Conservation (phyloP, 768 basidiomycete genomes). For the Lactifluus volemus region DNA sequence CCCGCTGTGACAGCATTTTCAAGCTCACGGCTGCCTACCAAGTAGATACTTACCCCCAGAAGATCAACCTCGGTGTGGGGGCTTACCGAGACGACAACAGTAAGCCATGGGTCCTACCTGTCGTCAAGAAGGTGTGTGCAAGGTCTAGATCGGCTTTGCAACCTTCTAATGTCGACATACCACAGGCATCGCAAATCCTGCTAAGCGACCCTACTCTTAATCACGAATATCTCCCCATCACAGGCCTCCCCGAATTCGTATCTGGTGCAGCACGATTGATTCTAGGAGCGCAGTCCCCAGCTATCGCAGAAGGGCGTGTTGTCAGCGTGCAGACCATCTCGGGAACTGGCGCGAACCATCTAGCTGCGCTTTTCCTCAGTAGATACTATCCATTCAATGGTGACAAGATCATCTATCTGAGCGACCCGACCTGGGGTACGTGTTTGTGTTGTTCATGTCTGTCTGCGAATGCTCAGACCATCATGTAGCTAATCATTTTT, state of each 20-base stretch:
- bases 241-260: slow-evolving; percentile 78
- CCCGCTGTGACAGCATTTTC: slow-evolving; percentile 55
- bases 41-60: slow-evolving; percentile 60
- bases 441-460: slow-evolving; percentile 1
- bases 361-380: slow-evolving; percentile 81
- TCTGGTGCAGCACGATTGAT: slow-evolving; percentile 75
- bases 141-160: neutral
- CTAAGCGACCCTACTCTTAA: slow-evolving; percentile 65
- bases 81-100: slow-evolving; percentile 84
- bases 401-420: slow-evolving; percentile 67
- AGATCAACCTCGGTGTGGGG: slow-evolving; percentile 89
- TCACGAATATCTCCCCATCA: slow-evolving; percentile 90
- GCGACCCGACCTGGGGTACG: slow-evolving; percentile 93
- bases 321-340: slow-evolving; percentile 89
- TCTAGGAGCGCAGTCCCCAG: slow-evolving; percentile 62
- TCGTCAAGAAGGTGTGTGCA: slow-evolving; percentile 72
- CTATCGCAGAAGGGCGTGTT: slow-evolving; percentile 61
- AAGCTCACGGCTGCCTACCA: slow-evolving; percentile 87
- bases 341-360: slow-evolving; percentile 93
- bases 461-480: neutral
- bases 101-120: slow-evolving; percentile 90
- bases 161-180: neutral
- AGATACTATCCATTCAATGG: slow-evolving; percentile 68
- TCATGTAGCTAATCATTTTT: slow-evolving; percentile 75
- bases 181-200: slow-evolving; percentile 64